Evolutionary conservation across 2,329 filamentous ascomycete genomes (phyloP).

Genomic region (Trichoderma afroharzianum): DNA sequence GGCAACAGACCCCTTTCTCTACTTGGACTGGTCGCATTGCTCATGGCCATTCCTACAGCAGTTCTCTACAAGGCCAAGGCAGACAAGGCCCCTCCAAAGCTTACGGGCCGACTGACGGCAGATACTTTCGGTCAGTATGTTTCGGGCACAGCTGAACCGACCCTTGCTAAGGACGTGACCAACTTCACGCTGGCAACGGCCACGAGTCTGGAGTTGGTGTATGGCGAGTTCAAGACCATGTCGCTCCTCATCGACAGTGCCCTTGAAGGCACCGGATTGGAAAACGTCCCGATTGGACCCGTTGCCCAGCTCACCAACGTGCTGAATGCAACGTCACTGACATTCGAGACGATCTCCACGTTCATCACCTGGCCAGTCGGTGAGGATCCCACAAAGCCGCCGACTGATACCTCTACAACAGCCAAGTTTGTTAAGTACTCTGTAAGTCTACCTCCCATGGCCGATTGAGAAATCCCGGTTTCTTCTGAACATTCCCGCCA

Average conservation of each 20-base stretch:
- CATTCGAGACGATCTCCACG: not conserved
- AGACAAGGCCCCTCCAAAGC: not conserved
- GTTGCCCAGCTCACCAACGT: not conserved
- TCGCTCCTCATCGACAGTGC: not conserved
- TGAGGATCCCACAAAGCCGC: not conserved
- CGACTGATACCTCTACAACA: not conserved
- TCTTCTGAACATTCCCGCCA: not conserved
- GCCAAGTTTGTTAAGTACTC: not conserved
- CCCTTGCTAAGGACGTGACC: not conserved
- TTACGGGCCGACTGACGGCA: not conserved
- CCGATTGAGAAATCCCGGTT: not conserved
- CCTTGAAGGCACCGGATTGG: not conserved
- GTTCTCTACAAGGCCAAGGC: not conserved
- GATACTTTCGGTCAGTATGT: not conserved
- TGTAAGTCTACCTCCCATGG: not conserved
- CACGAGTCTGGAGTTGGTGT: not conserved
- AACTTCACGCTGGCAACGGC: not conserved
- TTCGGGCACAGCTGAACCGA: not conserved
- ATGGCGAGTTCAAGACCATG: not conserved
- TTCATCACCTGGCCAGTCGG: not conserved
- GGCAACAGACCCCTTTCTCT: not conserved
- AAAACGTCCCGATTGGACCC: not conserved
- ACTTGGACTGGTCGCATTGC: not conserved
- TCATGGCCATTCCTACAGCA: not conserved
- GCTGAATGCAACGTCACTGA: not conserved